A percentile compares a stretch with the other conserved stretches of the same genome.
Conservation (phyloP, 2,329 filamentous ascomycete genomes). For the Trichoderma koningii region DNA sequence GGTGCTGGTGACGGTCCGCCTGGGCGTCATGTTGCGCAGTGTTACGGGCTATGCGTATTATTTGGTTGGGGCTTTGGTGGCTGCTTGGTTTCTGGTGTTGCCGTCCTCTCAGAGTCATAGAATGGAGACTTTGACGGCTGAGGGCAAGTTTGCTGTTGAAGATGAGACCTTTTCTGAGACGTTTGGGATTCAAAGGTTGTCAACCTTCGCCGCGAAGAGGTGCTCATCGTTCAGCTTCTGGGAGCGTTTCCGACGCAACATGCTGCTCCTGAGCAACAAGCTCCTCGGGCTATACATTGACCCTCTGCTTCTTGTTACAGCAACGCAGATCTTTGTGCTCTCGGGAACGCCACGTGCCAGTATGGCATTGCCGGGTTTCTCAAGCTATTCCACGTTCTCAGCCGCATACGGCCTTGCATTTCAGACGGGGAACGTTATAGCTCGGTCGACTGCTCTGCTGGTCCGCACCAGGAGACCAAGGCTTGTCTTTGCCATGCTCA, state of each 20-base stretch:
- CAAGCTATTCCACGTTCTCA: slow-evolving; percentile 6
- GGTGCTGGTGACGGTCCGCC: not conserved
- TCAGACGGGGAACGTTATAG: not conserved
- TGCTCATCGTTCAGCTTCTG: not conserved
- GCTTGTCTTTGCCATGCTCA: slow-evolving; percentile 4
- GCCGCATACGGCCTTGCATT: not conserved
- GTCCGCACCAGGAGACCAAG: not conserved
- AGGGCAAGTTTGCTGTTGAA: not conserved
- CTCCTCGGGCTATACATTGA: slow-evolving; percentile 10
- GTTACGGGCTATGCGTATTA: slow-evolving; percentile 1
- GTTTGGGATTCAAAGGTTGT: not conserved
- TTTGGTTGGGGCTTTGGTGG: not conserved
- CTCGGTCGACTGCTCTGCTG: slow-evolving; percentile 5
- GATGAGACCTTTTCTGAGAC: not conserved
- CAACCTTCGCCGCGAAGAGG: not conserved
- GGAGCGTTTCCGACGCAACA: not conserved
- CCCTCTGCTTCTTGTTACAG: slow-evolving; percentile 12
- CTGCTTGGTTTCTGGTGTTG: slow-evolving; percentile 1
- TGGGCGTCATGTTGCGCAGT: not conserved
- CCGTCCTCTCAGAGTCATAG: not conserved
- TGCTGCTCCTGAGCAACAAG: not conserved
- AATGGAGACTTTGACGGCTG: not conserved
- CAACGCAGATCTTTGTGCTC: not conserved
- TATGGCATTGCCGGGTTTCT: not conserved
- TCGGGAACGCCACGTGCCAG: slow-evolving; percentile 3